Evolutionary conservation across 2,329 filamentous ascomycete species (phyloP), one percentile per base, ranked within the genome.

Genomic region (Microsporum canis): DNA sequence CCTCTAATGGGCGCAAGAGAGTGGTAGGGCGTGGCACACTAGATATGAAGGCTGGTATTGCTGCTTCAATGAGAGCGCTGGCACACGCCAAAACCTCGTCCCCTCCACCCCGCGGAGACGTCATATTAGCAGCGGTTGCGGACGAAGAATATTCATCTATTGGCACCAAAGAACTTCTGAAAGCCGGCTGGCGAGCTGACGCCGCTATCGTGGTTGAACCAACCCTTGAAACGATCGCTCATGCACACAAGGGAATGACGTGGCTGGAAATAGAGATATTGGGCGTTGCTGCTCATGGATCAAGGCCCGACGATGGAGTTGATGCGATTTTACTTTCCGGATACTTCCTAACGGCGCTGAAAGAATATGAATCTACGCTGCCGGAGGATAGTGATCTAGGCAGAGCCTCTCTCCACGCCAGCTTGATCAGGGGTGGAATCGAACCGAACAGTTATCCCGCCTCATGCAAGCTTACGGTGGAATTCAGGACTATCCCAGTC

Each of bases 41-140:
- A 7, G 80, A 82, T 47, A 82, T 82, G 80, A 82, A 82, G 64
- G 69, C 75, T 2, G 79, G 80, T 0, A 58, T 82, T 0, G 80
- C 80, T 3, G 77, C 79, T 2, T 73, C 70, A 3, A 72, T 83
- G 64, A 68, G 75, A 0, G 71, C 78, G 0, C 64, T 80, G 2
- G 69, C 75, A 6, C 69, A 71, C 2, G 70, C 71, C 2, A 78
- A 77, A 55, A 68, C 67, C 10, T 68, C 65, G 17, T 63, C 66
- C 1, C 60, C 63, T 2, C 41, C 51, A 23, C 72, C 78, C 7
- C 67, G 71, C 0, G 81, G 81, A 2, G 77, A 83, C 56, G 73
- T 83, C 6, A 78, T 83, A 6, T 71, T 84, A 4, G 73, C 80
- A 0, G 80, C 77, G 1, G 81, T 83, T 2, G 77, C 80, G 0